These are phyloP conservation scores for Davidsoniella neocaledoniae DNA, from an alignment of 2,329 filamentous ascomycete genomes.

Conservation along the genomic window DNA sequence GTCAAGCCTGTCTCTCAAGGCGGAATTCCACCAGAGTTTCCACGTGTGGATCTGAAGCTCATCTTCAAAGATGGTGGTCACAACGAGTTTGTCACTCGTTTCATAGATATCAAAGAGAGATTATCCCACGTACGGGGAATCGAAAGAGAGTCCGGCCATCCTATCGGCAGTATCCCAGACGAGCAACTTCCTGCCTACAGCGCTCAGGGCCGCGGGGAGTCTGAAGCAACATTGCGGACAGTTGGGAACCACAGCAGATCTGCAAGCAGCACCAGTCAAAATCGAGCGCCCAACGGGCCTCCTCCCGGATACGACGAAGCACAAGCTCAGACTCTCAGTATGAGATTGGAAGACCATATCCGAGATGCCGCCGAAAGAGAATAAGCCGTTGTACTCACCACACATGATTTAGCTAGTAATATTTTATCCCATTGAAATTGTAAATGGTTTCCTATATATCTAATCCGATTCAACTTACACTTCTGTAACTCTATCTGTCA, in stretches of 20 bases:
- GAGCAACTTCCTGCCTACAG: constrained; percentile 75
- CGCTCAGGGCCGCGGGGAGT: neutral
- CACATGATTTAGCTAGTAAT: neutral
- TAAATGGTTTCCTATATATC: neutral
- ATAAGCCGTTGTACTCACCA: constrained; percentile 14
- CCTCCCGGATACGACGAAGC: constrained; percentile 87
- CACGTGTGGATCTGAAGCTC: constrained; percentile 63
- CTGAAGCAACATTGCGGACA: constrained; percentile 17
- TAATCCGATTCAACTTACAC: too few species aligned
- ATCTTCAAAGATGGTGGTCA: constrained; percentile 93
- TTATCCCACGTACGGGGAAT: constrained; percentile 66
- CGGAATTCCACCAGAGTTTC: constrained; percentile 57
- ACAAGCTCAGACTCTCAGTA: constrained; percentile 50
- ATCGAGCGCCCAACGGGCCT: constrained; percentile 46
- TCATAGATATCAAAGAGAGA: constrained; percentile 71
- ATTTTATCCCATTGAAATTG: neutral
- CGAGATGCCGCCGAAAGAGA: constrained; percentile 55
- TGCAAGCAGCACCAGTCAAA: constrained; percentile 22
- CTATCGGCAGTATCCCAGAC: constrained; percentile 48
- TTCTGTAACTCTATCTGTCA: too few species aligned
- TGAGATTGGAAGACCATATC: constrained; percentile 50
- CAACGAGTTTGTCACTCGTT: constrained; percentile 71
- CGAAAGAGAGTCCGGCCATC: constrained; percentile 48
- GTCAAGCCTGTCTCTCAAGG: constrained; percentile 71
- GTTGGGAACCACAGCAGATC: constrained; percentile 15